phyloP scores from a whole-genome alignment of 305 asterid genomes.

The Solanum chacoense region DNA sequence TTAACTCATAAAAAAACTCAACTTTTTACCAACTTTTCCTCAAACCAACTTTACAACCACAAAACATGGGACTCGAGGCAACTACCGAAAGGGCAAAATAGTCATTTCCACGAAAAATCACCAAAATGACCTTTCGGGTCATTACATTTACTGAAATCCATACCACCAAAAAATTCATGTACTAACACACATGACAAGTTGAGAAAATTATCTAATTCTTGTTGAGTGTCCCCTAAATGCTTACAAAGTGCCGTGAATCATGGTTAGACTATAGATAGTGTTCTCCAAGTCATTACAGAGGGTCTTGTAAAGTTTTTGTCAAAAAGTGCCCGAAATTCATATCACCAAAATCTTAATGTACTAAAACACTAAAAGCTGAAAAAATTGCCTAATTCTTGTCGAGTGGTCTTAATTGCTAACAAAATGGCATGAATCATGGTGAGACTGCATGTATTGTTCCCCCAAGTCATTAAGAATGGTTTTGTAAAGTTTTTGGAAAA shows the following conservation, averaged over 20 bases:
- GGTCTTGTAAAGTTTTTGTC: not conserved
- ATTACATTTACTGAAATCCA: not conserved
- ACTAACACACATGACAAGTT: no score
- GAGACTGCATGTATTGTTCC: not conserved
- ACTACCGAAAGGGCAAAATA: no score
- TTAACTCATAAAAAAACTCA: no score
- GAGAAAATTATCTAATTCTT: not conserved
- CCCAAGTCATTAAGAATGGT: not conserved
- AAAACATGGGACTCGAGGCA: no score
- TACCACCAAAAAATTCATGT: not conserved
- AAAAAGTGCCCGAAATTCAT: not conserved
- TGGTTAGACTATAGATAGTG: not conserved
- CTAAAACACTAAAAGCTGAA: no score
- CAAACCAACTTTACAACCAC: no score
- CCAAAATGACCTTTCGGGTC: no score
- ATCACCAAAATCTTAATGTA: not conserved
- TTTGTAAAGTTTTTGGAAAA: no score
- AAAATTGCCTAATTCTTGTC: no score
- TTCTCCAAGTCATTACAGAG: not conserved
- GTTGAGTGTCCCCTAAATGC: not conserved
- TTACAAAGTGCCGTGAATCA: not conserved
- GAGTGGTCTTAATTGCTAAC: not conserved
- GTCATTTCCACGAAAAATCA: no score
- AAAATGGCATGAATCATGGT: not conserved
- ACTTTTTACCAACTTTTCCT: no score